phyloP scores from a whole-genome alignment of 805 yeast genomes.

The Vanderwaltozyma verrucispora region DNA sequence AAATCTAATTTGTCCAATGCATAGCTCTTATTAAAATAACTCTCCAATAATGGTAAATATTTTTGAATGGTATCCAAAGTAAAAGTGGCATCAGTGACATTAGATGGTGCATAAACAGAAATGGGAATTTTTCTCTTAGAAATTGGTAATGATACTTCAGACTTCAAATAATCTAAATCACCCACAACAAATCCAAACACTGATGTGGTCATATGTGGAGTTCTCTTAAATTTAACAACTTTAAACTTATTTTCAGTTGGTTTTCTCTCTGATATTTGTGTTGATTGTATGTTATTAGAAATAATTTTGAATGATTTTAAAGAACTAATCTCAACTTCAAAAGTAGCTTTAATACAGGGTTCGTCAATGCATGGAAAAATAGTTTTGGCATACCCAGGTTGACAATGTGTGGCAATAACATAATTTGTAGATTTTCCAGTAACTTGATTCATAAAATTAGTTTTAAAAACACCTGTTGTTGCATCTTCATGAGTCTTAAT shows the following conservation, averaged over 20 bases:
- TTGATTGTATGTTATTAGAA: slow-evolving; percentile 29
- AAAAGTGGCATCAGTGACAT: slow-evolving; percentile 35
- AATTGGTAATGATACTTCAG: slow-evolving; percentile 15
- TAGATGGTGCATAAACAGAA: slow-evolving; percentile 43
- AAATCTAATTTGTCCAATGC: slow-evolving; percentile 61
- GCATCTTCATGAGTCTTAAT: slow-evolving; percentile 43
- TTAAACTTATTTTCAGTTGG: slow-evolving; percentile 8
- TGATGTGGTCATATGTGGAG: slow-evolving; percentile 54
- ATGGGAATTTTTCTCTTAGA: slow-evolving; percentile 32
- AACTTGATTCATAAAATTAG: slow-evolving; percentile 45
- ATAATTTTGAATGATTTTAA: slow-evolving; percentile 36
- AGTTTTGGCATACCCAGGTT: slow-evolving; percentile 52
- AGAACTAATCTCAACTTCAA: slow-evolving; percentile 41
- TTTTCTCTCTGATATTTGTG: not conserved
- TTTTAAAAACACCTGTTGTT: slow-evolving; percentile 59
- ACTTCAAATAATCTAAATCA: slow-evolving; percentile 45
- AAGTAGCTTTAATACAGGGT: slow-evolving; percentile 41
- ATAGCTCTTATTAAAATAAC: slow-evolving; percentile 34
- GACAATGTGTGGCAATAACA: slow-evolving; percentile 61
- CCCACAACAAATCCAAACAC: slow-evolving; percentile 63
- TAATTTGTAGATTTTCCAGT: slow-evolving; percentile 41
- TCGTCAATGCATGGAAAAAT: slow-evolving; percentile 69
- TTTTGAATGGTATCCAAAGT: slow-evolving; percentile 40
- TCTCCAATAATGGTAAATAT: slow-evolving; percentile 39
- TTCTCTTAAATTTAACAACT: slow-evolving; percentile 36